Evolutionary conservation across 805 yeast species (phyloP), one percentile per base, ranked within the genome.

Genomic region (Lachancea sp.): DNA sequence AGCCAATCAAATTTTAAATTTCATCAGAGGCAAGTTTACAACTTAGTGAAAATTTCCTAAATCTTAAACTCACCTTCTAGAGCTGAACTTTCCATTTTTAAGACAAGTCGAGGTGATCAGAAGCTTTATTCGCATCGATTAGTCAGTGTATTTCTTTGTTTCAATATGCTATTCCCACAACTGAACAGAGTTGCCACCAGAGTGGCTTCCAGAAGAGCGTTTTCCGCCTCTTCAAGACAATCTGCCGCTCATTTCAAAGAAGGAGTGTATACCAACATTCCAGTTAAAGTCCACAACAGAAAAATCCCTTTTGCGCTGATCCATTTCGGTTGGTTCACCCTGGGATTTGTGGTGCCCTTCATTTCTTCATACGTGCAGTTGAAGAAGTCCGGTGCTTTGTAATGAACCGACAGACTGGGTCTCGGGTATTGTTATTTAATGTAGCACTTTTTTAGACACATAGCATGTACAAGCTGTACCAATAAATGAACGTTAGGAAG

Each of bases 211-310:
- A 36, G 20, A 20, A 69, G 83, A 65, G 58, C 68, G 29, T 80
- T 80, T 63, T 67, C 80, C 49, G 67, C 87, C 52, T 67, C 81
- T 35, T 58, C 82, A 43, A 61, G 45, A 34, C 43, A 43, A 30
- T 45, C 60, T 40, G 69, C 67, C 36, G 72, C 56, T 49, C 83
- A 77, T 68, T 79, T 74, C 61, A 78, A 78, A 56, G 83, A 77
- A 59, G 97, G 97, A 60, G 80, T 81, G 35, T 92, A 92, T 80
- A 72, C 83, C 58, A 90, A 92, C 77, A 61, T 90, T 49, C 98
- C 98, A 51, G 92, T 90, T 79, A 78, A 78, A 75, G 95, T 90
- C 49, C 88, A 87, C 76, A 74, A 80, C 77, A 88, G 95, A 76
- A 83, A 79, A 71, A 75, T 90, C 51, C 97, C 97, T 52, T 88